These are phyloP conservation scores for Aspergillus ustus DNA, from an alignment of 2,329 filamentous ascomycete genomes.

Conservation along the genomic window DNA sequence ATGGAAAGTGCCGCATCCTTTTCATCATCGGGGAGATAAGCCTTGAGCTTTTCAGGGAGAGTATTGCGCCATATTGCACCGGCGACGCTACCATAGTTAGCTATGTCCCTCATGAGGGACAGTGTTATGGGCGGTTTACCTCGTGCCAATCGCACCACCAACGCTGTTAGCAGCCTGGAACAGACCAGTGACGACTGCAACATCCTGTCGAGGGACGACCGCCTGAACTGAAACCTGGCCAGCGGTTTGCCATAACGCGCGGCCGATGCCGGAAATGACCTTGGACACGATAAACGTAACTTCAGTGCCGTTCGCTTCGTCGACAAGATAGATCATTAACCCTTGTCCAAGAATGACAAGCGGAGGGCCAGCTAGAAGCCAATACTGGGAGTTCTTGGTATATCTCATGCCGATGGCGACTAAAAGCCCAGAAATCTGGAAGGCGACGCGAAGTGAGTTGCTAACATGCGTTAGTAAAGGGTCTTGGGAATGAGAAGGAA, in stretches of 20 bases:
- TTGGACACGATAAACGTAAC: constrained; percentile 43
- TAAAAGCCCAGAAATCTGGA: constrained; percentile 43
- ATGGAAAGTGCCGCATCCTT: constrained; percentile 26
- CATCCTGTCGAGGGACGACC: constrained; percentile 38
- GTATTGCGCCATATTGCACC: constrained; percentile 43
- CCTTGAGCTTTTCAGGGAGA: constrained; percentile 22
- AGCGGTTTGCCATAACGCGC: constrained; percentile 40
- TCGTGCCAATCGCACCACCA: constrained; percentile 40
- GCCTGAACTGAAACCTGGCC: constrained; percentile 43
- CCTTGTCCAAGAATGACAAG: constrained; percentile 43
- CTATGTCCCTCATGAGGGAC: too few relatives aligned
- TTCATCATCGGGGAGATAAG: constrained; percentile 25
- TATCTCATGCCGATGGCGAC: constrained; percentile 44
- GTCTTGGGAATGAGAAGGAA: too few relatives aligned
- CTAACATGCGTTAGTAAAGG: constrained; percentile 24
- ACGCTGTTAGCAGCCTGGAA: constrained; percentile 42
- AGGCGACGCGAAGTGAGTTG: constrained; percentile 38
- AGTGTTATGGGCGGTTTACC: constrained; percentile 10
- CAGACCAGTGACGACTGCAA: constrained; percentile 42
- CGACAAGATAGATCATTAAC: constrained; percentile 28
- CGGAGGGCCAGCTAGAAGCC: constrained; percentile 35
- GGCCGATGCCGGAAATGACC: constrained; percentile 38
- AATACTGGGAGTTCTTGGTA: constrained; percentile 41
- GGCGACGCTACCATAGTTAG: constrained; percentile 27
- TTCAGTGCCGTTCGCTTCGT: constrained; percentile 34